A percentile compares a stretch with the other conserved stretches of the same genome.
Conservation (phyloP, 345 rosid species). For the Salix koriyanagi region DNA sequence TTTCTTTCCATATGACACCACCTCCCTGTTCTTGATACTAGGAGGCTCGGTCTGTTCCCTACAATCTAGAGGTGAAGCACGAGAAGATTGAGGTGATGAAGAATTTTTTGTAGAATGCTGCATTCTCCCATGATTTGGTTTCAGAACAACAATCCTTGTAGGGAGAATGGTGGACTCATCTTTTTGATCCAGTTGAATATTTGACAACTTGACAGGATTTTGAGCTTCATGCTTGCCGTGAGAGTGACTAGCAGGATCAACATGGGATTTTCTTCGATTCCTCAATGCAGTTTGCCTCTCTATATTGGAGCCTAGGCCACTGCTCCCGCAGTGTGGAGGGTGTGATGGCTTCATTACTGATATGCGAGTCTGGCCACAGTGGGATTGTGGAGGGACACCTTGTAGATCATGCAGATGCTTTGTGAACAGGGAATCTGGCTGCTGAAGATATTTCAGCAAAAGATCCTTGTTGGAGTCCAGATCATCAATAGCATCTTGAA, state of each 20-base stretch:
- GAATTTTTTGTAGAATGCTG: conserved; percentile 37
- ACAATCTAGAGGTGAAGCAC: conserved; percentile 43
- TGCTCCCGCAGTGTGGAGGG: conserved; percentile 25
- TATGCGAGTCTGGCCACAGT: conserved; percentile 35
- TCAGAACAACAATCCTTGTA: conserved; percentile 85
- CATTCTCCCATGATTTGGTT: conserved; percentile 69
- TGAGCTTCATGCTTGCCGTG: conserved; percentile 30
- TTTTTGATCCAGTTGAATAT: conserved; percentile 39
- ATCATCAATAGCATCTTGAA: conserved; percentile 69
- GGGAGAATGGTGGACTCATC: conserved; percentile 36
- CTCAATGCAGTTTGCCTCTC: conserved; percentile 37
- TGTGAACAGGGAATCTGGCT: conserved; percentile 76
- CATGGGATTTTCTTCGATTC: conserved; percentile 26
- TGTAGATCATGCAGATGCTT: conserved; percentile 76
- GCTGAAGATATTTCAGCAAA: conserved; percentile 73
- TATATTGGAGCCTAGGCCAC: conserved; percentile 28
- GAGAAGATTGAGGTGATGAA: conserved; percentile 51
- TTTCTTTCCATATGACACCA: conserved; percentile 36
- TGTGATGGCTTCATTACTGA: conserved; percentile 39
- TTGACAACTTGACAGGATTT: conserved; percentile 30
- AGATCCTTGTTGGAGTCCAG: conserved; percentile 78
- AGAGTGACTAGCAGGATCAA: conserved; percentile 28
- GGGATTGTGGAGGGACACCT: conserved; percentile 37
- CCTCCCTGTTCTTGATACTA: conserved; percentile 33
- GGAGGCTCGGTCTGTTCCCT: conserved; percentile 32